phyloP scores from a whole-genome alignment of 345 rosid species.

The Xanthoceras sorbifolium region DNA sequence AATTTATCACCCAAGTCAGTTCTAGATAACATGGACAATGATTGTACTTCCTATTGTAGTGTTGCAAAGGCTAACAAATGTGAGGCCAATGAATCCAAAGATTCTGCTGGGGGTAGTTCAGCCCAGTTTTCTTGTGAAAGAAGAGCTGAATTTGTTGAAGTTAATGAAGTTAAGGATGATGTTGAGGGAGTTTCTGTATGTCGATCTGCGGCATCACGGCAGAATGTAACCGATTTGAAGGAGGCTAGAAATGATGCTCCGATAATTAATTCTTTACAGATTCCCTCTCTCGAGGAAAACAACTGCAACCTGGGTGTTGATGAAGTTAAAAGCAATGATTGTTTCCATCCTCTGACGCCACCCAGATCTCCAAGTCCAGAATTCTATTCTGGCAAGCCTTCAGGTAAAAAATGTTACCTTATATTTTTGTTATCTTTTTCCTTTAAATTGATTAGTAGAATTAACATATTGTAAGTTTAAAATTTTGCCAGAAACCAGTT shows the following conservation, averaged over 20 bases:
- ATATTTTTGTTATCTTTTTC: background rate
- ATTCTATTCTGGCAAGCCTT: constrained; percentile 22
- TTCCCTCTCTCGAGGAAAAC: constrained; percentile 25
- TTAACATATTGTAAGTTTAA: constrained; percentile 3
- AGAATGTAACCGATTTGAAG: constrained; percentile 9
- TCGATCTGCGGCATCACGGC: constrained; percentile 1
- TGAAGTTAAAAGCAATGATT: constrained; percentile 26
- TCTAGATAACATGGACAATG: constrained; percentile 46
- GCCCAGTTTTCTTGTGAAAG: constrained; percentile 12
- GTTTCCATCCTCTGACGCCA: constrained; percentile 29
- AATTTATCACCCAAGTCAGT: constrained; percentile 80
- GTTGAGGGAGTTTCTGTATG: constrained; percentile 12
- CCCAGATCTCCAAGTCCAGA: constrained; percentile 31
- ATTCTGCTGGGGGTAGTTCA: constrained; percentile 25
- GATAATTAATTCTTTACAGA: constrained; percentile 26
- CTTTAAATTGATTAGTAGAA: background rate
- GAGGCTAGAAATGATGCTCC: constrained; percentile 26
- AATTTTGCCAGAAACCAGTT: constrained; percentile 44
- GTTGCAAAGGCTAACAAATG: constrained; percentile 20
- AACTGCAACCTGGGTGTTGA: constrained; percentile 15
- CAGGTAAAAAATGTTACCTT: constrained; percentile 39
- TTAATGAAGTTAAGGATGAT: constrained; percentile 12
- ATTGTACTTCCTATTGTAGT: constrained; percentile 27
- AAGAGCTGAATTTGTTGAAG: constrained; percentile 20
- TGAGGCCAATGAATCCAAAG: constrained; percentile 29